Evolutionary conservation across 805 yeast genomes (phyloP).

Genomic region (Trichomonascus vanleenenianus): DNA sequence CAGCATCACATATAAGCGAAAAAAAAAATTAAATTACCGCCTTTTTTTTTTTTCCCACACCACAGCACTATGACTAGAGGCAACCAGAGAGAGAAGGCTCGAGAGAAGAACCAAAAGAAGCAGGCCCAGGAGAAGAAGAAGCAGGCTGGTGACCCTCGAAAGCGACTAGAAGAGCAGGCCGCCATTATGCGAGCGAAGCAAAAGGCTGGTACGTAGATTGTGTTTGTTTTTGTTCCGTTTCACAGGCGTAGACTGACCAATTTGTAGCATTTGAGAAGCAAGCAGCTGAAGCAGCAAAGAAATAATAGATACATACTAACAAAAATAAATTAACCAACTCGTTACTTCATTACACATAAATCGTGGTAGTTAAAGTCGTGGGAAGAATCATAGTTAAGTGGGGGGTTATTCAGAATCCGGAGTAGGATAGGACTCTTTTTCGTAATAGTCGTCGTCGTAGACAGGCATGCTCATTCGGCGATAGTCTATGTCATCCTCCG

Average conservation of each 20-base stretch:
- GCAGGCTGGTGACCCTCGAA: conserved; percentile 75
- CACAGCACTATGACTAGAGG: conserved; percentile 79
- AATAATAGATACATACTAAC: not conserved
- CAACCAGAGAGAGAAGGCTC: conserved; percentile 90
- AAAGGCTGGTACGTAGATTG: conserved; percentile 50
- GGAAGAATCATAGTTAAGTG: too few relatives aligned
- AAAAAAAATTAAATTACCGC: not conserved
- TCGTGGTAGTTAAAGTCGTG: too few relatives aligned
- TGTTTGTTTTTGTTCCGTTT: not conserved
- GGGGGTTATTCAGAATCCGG: too few relatives aligned
- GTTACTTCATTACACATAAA: too few relatives aligned
- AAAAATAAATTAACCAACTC: too few relatives aligned
- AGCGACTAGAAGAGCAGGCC: conserved; percentile 84
- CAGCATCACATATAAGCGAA: not conserved
- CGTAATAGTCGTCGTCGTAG: too few relatives aligned
- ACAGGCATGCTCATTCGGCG: too few relatives aligned
- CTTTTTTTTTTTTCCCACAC: not conserved
- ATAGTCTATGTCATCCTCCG: too few relatives aligned
- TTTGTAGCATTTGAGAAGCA: conserved; percentile 6
- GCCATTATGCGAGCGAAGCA: conserved; percentile 86
- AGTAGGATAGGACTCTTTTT: too few relatives aligned
- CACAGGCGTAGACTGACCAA: not conserved
- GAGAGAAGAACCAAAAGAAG: conserved; percentile 82
- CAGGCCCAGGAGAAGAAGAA: conserved; percentile 55
- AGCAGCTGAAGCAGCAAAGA: conserved; percentile 10